Conservation (phyloP, 768 basidiomycete species). For the Tylopilus subfusipes region DNA sequence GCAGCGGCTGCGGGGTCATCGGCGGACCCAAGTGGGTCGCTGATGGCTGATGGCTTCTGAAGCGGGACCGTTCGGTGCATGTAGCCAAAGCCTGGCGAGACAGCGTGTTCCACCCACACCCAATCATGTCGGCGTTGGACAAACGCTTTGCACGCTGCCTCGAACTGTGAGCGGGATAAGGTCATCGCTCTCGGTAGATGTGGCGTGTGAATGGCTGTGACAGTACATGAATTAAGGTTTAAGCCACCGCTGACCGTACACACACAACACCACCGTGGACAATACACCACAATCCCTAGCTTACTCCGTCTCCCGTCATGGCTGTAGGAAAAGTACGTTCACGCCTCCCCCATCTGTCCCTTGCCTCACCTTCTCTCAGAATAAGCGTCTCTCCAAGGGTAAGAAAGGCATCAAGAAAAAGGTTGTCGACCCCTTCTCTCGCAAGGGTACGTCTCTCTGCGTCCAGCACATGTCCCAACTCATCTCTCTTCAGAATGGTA, state of each 20-base stretch:
- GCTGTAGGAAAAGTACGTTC: conserved; percentile 81
- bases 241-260: conserved; percentile 45
- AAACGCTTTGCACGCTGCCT: conserved; percentile 53
- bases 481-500: conserved; percentile 79
- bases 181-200: conserved; percentile 25
- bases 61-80: conserved; percentile 39
- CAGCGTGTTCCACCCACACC: conserved; percentile 59
- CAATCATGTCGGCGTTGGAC: conserved; percentile 44
- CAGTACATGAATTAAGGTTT: conserved; percentile 52
- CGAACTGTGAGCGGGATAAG: conserved; percentile 56
- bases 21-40: conserved; percentile 14
- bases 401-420: conserved; percentile 99
- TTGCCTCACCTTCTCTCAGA: conserved; percentile 44
- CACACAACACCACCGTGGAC: conserved; percentile 15
- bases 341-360: not conserved
- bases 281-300: conserved; percentile 44
- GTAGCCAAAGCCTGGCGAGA: conserved; percentile 46
- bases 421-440: conserved; percentile 99
- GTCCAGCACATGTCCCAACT: not conserved
- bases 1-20: conserved; percentile 41
- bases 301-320: conserved; percentile 52
- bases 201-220: conserved; percentile 42
- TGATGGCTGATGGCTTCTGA: conserved; percentile 3
- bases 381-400: conserved; percentile 97
- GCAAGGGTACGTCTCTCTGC: conserved; percentile 70